Conservation (phyloP, 2,329 filamentous ascomycete genomes). For the Phialocephala sp. region DNA sequence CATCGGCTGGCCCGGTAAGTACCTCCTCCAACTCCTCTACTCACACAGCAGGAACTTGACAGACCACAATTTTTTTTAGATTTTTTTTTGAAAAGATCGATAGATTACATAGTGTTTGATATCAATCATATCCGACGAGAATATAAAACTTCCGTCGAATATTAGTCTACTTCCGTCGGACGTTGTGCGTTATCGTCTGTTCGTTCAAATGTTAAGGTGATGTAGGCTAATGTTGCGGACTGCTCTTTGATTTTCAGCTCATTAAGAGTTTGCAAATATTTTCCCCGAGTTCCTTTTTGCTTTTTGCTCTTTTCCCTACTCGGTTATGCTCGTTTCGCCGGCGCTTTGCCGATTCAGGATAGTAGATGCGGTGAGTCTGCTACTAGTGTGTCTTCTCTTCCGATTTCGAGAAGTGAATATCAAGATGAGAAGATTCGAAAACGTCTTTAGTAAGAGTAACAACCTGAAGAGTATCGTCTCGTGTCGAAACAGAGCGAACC, state of each 20-base stretch:
- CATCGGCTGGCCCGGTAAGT: conserved; percentile 9
- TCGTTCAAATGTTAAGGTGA: background rate
- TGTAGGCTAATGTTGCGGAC: background rate
- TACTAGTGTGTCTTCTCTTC: background rate
- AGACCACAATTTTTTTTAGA: background rate
- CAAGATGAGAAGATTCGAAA: background rate
- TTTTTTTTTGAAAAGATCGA: background rate
- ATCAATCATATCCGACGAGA: background rate
- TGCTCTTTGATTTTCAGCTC: background rate
- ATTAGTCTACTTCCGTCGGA: background rate
- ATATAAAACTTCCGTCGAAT: background rate
- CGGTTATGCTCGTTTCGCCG: background rate
- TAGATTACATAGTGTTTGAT: background rate
- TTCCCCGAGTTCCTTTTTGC: background rate
- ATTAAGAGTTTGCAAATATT: background rate
- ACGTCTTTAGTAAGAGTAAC: background rate
- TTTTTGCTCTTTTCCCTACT: background rate
- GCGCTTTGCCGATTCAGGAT: background rate
- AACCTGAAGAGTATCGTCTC: background rate
- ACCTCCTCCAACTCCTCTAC: background rate
- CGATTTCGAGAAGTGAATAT: background rate
- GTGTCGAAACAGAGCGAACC: background rate
- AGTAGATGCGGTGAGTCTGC: background rate
- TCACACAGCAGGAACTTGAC: conserved; percentile 7
- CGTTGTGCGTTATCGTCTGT: background rate